Evolutionary conservation across 177 flowering plant genomes (phyloP).

Genomic region (Telopea speciosissima): DNA sequence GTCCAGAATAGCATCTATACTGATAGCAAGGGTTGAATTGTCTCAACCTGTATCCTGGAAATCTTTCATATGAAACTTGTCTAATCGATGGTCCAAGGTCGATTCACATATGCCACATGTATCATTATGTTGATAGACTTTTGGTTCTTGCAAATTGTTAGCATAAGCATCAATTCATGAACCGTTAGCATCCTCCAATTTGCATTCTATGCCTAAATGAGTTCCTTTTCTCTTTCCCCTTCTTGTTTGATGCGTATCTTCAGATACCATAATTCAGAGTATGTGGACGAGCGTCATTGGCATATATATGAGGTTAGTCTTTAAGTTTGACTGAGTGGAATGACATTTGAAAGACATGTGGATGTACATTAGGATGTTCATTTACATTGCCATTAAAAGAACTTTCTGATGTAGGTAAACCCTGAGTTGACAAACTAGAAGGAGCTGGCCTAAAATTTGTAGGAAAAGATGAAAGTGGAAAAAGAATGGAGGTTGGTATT

Average conservation of each 20-base stretch:
- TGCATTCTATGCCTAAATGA: background rate
- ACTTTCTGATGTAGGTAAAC: conserved; percentile 53
- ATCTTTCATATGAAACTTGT: too few relatives aligned
- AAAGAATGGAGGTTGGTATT: conserved; percentile 76
- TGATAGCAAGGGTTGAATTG: too few relatives aligned
- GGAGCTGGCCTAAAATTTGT: conserved; percentile 81
- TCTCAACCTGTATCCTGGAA: too few relatives aligned
- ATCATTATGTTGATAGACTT: too few relatives aligned
- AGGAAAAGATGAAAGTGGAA: conserved; percentile 91
- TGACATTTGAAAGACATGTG: too few relatives aligned
- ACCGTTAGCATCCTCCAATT: background rate
- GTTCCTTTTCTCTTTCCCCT: background rate
- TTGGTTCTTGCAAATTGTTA: background rate
- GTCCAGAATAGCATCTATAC: background rate
- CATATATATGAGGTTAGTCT: conserved; percentile 89
- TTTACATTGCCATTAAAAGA: background rate
- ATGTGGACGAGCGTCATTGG: conserved; percentile 93
- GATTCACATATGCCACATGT: too few relatives aligned
- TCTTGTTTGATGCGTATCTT: conserved; percentile 3
- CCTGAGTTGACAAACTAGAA: conserved; percentile 69
- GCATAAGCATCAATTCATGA: background rate
- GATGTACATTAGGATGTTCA: background rate
- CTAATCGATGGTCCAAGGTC: too few relatives aligned
- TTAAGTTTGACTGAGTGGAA: background rate
- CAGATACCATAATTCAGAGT: conserved; percentile 57